Conservation (phyloP, 2,329 filamentous ascomycete species). For the Pseudocercospora fuligena region DNA sequence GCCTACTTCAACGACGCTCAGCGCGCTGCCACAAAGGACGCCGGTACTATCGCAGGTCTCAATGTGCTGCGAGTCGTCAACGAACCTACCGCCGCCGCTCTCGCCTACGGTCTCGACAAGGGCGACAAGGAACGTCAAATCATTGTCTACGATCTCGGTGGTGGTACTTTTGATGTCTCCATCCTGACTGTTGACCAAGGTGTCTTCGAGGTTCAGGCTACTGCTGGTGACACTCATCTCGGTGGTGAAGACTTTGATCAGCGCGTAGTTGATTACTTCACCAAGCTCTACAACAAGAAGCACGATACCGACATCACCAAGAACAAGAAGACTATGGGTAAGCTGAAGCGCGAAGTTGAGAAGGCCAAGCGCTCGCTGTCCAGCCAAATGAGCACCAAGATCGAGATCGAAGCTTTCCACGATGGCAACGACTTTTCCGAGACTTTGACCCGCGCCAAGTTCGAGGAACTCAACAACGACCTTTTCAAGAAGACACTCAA, state of each 20-base stretch:
- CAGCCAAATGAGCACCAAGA: conserved; percentile 49
- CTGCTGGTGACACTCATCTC: conserved; percentile 97
- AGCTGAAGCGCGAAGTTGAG: conserved; percentile 98
- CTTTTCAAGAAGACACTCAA: conserved; percentile 99
- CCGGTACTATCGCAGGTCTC: conserved; percentile 91
- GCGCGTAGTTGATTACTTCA: conserved; percentile 93
- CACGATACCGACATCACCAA: conserved; percentile 89
- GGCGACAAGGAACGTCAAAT: conserved; percentile 84
- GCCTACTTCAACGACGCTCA: conserved; percentile 99
- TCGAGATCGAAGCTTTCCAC: conserved; percentile 95
- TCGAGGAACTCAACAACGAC: conserved; percentile 98
- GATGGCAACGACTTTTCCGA: conserved; percentile 98
- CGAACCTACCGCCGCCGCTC: conserved; percentile 93
- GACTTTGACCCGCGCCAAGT: conserved; percentile 97
- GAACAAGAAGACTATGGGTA: conserved; percentile 97
- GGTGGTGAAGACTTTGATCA: conserved; percentile 99
- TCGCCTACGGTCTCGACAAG: conserved; percentile 97
- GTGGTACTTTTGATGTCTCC: conserved; percentile 99
- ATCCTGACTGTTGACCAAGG: conserved; percentile 96
- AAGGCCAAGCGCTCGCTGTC: conserved; percentile 96
- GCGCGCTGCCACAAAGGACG: conserved; percentile 97
- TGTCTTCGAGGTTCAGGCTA: conserved; percentile 98
- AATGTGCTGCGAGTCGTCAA: conserved; percentile 98
- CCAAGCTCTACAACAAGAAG: conserved; percentile 99
- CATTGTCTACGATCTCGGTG: conserved; percentile 96